These are phyloP conservation scores for Penicillium sp. DNA, from an alignment of 2,329 filamentous ascomycete genomes.

Conservation along the genomic window DNA sequence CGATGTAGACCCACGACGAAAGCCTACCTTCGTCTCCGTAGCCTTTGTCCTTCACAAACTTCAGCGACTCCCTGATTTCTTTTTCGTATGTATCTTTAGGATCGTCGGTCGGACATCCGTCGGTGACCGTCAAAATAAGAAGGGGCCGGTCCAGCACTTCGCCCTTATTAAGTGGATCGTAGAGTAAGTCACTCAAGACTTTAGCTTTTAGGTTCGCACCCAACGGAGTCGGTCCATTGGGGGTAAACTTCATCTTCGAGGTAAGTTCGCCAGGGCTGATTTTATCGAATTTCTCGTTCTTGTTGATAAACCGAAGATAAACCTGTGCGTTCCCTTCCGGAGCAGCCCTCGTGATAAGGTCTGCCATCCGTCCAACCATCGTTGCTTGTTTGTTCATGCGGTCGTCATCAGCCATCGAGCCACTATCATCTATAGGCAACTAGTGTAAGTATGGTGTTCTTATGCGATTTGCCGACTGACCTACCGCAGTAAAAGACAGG, in stretches of 20 bases:
- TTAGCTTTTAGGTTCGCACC: background rate
- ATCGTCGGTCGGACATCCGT: background rate
- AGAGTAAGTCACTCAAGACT: background rate
- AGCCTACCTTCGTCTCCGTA: background rate
- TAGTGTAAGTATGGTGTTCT: background rate
- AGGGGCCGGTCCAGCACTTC: background rate
- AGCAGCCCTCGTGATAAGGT: background rate
- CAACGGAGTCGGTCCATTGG: background rate
- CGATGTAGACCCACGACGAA: background rate
- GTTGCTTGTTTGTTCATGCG: background rate
- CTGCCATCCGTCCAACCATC: background rate
- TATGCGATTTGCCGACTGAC: background rate
- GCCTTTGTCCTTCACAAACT: background rate
- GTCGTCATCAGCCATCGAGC: background rate
- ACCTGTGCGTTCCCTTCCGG: background rate
- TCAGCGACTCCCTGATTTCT: background rate
- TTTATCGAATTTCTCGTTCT: background rate
- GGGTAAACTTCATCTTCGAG: background rate
- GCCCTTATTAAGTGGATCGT: background rate
- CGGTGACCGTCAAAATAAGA: background rate
- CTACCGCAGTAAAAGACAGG: background rate
- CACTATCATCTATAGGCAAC: background rate
- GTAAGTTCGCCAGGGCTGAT: background rate
- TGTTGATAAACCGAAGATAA: background rate
- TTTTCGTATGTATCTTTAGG: background rate